Evolutionary conservation across 75 land plant species (phyloP).

Genomic region (Cryptomeria japonica): DNA sequence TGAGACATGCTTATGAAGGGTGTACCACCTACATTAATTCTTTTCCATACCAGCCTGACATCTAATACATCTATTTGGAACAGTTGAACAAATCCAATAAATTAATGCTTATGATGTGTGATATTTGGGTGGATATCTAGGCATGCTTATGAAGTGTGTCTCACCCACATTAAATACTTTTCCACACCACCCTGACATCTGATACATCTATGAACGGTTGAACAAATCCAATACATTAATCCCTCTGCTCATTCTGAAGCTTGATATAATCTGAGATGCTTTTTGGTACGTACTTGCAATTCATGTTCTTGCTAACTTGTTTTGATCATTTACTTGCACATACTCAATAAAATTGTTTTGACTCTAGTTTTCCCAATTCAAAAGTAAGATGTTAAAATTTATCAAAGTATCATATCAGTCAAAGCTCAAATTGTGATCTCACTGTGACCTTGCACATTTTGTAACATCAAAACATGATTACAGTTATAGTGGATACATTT

Average conservation of each 20-base stretch:
- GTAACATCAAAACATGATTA: background rate
- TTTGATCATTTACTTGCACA: background rate
- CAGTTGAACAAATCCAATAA: background rate
- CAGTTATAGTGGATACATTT: background rate
- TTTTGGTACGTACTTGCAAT: background rate
- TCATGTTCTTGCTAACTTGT: background rate
- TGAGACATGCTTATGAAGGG: background rate
- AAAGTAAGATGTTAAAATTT: background rate
- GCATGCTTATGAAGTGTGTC: background rate
- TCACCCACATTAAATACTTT: background rate
- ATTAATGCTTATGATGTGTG: background rate
- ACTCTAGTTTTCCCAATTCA: background rate
- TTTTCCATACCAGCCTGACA: slow-evolving; percentile 1
- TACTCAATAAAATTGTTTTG: background rate
- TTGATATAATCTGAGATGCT: background rate
- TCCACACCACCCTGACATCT: background rate
- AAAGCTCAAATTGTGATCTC: background rate
- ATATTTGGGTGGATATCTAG: background rate
- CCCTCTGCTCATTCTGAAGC: background rate
- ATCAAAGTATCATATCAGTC: background rate
- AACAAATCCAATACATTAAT: background rate
- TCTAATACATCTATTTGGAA: background rate
- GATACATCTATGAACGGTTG: background rate
- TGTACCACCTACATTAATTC: background rate
- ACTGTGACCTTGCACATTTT: background rate